These are phyloP conservation scores for Aspergillus sergii DNA, from an alignment of 2,329 filamentous ascomycete species.

Conservation along the genomic window DNA sequence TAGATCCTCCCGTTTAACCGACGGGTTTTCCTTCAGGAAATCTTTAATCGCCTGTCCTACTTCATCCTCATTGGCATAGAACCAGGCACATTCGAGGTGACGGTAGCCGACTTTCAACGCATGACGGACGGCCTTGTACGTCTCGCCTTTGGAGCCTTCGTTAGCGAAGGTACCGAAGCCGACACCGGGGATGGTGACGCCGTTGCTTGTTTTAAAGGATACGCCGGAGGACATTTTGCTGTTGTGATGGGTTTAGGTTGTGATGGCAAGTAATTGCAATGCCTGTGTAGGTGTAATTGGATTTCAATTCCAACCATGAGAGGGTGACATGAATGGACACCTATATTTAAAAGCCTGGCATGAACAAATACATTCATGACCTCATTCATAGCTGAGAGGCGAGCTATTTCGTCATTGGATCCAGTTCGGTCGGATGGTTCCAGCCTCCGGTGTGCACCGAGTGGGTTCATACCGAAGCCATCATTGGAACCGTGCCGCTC, in stretches of 20 bases:
- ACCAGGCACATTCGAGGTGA: constrained; percentile 60
- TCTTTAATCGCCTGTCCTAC: constrained; percentile 56
- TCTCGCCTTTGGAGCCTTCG: constrained; percentile 63
- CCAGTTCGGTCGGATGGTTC: not conserved
- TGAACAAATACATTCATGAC: not conserved
- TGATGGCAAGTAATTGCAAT: not conserved
- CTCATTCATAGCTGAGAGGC: not conserved
- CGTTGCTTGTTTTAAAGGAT: constrained; percentile 56
- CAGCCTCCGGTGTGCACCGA: not conserved
- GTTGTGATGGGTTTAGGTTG: no score
- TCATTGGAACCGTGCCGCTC: not conserved
- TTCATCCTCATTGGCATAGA: constrained; percentile 57
- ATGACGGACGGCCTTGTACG: constrained; percentile 57
- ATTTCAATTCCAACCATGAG: not conserved
- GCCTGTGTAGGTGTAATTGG: not conserved
- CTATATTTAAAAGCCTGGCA: not conserved
- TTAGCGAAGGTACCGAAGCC: constrained; percentile 70
- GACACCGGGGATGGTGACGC: constrained; percentile 63
- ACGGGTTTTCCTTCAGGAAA: constrained; percentile 53
- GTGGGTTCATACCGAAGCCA: not conserved
- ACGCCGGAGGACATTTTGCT: not conserved
- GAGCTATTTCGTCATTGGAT: not conserved
- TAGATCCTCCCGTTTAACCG: constrained; percentile 53
- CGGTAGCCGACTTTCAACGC: constrained; percentile 56
- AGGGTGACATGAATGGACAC: no score